These are phyloP conservation scores for Irpex sp. DNA, from an alignment of 1,284 basidiomycete species.

Conservation along the genomic window DNA sequence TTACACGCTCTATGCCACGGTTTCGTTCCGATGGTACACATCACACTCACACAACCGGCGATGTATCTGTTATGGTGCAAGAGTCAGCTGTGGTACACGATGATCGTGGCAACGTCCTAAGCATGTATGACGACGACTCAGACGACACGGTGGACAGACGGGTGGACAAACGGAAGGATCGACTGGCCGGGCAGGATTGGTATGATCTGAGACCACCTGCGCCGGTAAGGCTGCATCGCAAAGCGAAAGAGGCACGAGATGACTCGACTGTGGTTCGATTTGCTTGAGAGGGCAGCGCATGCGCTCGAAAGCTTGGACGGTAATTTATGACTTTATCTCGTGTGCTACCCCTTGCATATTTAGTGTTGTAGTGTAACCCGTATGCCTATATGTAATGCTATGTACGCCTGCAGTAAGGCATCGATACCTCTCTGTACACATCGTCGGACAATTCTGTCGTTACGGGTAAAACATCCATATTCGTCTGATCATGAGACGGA, in stretches of 20 bases:
- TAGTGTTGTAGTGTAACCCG: no score
- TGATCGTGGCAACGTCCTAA: constrained; percentile 8
- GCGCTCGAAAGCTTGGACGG: background rate
- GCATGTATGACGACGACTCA: background rate
- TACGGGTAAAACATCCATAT: no score
- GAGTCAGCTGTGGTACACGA: constrained; percentile 12
- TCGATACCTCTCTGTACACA: background rate
- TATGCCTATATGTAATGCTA: no score
- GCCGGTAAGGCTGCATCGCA: constrained; percentile 2
- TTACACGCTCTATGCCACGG: constrained; percentile 5
- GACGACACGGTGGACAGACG: background rate
- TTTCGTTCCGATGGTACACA: constrained; percentile 3
- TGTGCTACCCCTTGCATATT: no score
- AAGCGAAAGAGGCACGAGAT: background rate
- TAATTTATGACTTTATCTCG: background rate
- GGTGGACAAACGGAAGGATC: background rate
- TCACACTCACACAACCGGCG: background rate
- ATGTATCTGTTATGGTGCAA: constrained; percentile 11
- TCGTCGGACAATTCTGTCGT: background rate
- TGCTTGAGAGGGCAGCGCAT: background rate
- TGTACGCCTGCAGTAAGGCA: no score
- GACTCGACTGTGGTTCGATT: background rate
- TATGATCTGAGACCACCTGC: constrained; percentile 3
- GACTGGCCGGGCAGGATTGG: constrained; percentile 3
- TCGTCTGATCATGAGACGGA: no score